These are phyloP conservation scores for Candida hungchunana DNA, from an alignment of 805 yeast genomes.

Conservation along the genomic window DNA sequence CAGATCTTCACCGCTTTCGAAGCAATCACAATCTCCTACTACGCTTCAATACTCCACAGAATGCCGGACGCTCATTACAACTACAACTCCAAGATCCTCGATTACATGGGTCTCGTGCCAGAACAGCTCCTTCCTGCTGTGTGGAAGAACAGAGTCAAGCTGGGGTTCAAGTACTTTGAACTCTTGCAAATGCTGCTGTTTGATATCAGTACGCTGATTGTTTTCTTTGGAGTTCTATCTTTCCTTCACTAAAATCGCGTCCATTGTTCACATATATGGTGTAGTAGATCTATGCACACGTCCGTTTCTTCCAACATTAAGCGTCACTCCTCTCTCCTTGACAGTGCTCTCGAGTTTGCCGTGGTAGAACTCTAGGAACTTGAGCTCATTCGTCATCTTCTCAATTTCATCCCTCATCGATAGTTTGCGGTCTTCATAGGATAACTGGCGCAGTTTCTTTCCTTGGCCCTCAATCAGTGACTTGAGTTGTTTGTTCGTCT, in stretches of 20 bases:
- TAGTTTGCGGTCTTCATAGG: slow-evolving; percentile 12
- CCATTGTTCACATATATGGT: slow-evolving; percentile 23
- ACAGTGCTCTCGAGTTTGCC: slow-evolving; percentile 14
- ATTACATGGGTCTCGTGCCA: slow-evolving; percentile 21
- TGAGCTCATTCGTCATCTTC: slow-evolving; percentile 13
- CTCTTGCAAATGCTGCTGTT: slow-evolving; percentile 21
- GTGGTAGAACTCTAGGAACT: slow-evolving; percentile 19
- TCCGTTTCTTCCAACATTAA: slow-evolving; percentile 26
- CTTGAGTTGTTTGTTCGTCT: slow-evolving; percentile 24
- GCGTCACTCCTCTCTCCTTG: slow-evolving; percentile 21
- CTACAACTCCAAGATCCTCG: slow-evolving; percentile 21
- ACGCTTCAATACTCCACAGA: slow-evolving; percentile 14
- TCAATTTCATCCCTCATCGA: slow-evolving; percentile 2
- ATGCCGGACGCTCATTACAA: slow-evolving; percentile 22
- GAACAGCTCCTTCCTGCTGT: slow-evolving; percentile 14
- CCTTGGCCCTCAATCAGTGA: slow-evolving; percentile 34
- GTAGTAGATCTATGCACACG: slow-evolving; percentile 27
- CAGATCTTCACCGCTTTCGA: slow-evolving; percentile 20
- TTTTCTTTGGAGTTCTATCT: slow-evolving; percentile 21
- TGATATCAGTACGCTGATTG: slow-evolving; percentile 21
- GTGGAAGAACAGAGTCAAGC: slow-evolving; percentile 21
- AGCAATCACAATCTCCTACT: slow-evolving; percentile 16
- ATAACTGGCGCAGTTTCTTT: slow-evolving; percentile 22
- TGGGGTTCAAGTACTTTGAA: slow-evolving; percentile 24
- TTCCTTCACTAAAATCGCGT: slow-evolving; percentile 13